Evolutionary conservation across 805 yeast genomes (phyloP), one percentile per base, ranked within the genome.

Genomic region (Kuraishia borneana): DNA sequence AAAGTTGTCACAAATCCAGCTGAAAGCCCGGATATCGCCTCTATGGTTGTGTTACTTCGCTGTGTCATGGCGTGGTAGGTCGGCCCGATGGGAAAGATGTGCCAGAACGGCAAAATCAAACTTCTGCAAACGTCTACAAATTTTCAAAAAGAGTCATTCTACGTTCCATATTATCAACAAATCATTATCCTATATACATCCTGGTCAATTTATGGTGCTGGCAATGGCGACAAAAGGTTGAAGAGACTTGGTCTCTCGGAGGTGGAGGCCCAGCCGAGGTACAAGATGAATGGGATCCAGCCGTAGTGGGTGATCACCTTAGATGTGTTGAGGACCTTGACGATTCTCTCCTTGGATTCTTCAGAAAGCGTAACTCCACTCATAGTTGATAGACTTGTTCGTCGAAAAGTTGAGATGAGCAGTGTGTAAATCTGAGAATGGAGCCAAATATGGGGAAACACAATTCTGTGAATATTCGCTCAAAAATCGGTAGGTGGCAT

Each of bases 221-320:
- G 92, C 48, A 83, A 68, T 33, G 94, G 94, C 43, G 88, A 78
- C 47, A 83, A 67, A 48, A 83, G 68, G 51, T 67, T 69, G 31
- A 22, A 28, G 8, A 25, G 16, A 16, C 28, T 76, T 42, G 96
- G 96, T 61, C 81, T 83, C 59, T 80, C 81, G 37, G 85, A 68
- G 42, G 89, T 77, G 46, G 83, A 75, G 38, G 72, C 58, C 87
- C 87, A 81, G 32, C 92, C 98, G 48, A 92, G 65, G 68, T 92
- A 92, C 53, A 92, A 67, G 44, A 92, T 79, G 54, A 92, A 82
- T 37, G 98, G 98, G 50, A 92, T 79, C 84, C 95, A 92, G 31
- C 97, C 96, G 61, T 87, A 92, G 62, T 94, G 98, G 39, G 89
- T 83, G 50, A 81, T 70, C 35, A 84, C 82, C 55, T 85, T 83